Evolutionary conservation across 2,329 filamentous ascomycete genomes (phyloP).

Genomic region (Penicillium italicum): DNA sequence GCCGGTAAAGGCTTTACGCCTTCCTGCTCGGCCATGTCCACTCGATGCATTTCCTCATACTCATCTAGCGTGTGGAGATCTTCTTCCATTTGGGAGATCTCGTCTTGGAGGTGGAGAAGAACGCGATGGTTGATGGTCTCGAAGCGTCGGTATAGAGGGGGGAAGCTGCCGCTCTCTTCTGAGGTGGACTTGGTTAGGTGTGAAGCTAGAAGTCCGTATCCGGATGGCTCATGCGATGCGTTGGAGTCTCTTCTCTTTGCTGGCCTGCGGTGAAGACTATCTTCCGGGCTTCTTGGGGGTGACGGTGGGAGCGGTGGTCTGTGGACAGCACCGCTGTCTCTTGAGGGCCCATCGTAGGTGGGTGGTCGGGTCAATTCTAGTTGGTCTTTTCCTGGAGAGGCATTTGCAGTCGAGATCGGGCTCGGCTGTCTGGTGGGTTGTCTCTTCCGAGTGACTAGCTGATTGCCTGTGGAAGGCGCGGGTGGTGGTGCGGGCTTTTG

Average conservation of each 20-base stretch:
- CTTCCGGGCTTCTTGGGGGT: slow-evolving; percentile 34
- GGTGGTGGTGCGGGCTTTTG: slow-evolving; percentile 26
- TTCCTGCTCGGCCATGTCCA: slow-evolving; percentile 32
- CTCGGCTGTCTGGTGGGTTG: slow-evolving; percentile 18
- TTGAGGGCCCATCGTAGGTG: slow-evolving; percentile 28
- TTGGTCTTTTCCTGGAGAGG: slow-evolving; percentile 23
- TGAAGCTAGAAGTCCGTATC: slow-evolving; percentile 37
- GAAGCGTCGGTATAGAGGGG: slow-evolving; percentile 78
- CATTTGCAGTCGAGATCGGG: slow-evolving; percentile 18
- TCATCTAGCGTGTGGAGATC: slow-evolving; percentile 69
- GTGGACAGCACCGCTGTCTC: slow-evolving; percentile 18
- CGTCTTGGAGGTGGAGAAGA: slow-evolving; percentile 78
- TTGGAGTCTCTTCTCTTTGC: slow-evolving; percentile 24
- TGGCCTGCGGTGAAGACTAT: slow-evolving; percentile 22
- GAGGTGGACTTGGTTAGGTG: slow-evolving; percentile 30
- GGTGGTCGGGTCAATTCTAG: slow-evolving; percentile 35
- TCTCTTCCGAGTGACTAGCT: slow-evolving; percentile 26
- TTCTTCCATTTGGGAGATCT: slow-evolving; percentile 75
- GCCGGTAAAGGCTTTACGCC: slow-evolving; percentile 34
- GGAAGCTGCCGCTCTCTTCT: slow-evolving; percentile 28
- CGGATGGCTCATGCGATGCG: slow-evolving; percentile 25
- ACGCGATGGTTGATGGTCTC: slow-evolving; percentile 77
- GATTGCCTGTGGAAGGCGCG: slow-evolving; percentile 25
- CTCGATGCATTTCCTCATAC: slow-evolving; percentile 44
- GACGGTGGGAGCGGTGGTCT: slow-evolving; percentile 31